Base-by-base conservation (phyloP, 352 stramenopile species). In the Phytophthora foliorum region DNA sequence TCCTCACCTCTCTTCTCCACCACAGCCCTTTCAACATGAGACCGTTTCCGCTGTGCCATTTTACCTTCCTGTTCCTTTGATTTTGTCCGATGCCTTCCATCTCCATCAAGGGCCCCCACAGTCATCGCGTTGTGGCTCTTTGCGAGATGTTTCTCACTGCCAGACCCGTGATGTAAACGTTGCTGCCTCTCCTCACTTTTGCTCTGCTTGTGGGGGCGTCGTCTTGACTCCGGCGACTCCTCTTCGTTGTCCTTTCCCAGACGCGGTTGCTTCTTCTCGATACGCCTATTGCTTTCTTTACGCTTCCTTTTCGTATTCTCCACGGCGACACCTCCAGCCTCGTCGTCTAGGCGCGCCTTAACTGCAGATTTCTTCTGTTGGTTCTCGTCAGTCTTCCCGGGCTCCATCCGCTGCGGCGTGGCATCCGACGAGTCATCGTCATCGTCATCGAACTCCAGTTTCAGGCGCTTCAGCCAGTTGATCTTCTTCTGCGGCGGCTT, bases 351-450 rank as follows among this genome's bases (percentile, higher is more conserved):
- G 41, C 3, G 41, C 19, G n/a, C 19, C n/a, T 48, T 48, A 16
- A 41, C 34, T 41, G 8, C 6, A 29, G 29, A 4, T 24, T 13
- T 14, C 46, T 17, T 13, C 38, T 55, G 13, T 5, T 45, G 25
- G n/a, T 67, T 57, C 21, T 29, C 61, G 17, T 56, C 41, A 7
- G n/a, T 16, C n/a, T 13, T 44, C 19, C 27, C 34, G 14, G 22
- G 39, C 17, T 55, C 11, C 22, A 38, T 39, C 17, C 4, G 25
- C 63, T 63, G 64, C 25, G 42, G 50, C 22, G 64, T 59, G 44
- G 42, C 22, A 31, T 72, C 64, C 36, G 64, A 68, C 11, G 42
- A 54, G 32, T 67, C 63, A 45, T 54, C 57, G 32, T 67, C 63
- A 45, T 54, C 57, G 13, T 60, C 55, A 25, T 62, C 55, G 19